Evolutionary conservation across 163 green algal genomes (phyloP).

Genomic region (Chloromonas sp.): DNA sequence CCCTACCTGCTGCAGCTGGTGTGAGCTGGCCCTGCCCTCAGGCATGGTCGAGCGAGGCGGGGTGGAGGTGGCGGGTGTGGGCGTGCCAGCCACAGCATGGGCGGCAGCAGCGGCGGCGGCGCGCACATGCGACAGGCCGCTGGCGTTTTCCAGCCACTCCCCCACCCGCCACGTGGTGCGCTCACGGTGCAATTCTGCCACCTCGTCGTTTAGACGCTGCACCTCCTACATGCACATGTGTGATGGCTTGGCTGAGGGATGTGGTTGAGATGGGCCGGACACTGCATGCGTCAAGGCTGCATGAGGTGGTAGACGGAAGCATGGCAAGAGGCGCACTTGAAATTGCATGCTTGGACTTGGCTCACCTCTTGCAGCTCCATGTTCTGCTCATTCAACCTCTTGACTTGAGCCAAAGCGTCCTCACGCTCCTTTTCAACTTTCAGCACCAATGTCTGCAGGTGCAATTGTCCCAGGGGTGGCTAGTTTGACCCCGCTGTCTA

Average conservation of each 20-base stretch:
- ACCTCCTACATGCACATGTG: constrained; percentile 7
- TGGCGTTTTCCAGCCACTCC: constrained; percentile 8
- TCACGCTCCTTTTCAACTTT: constrained; percentile 38
- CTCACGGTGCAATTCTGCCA: constrained; percentile 4
- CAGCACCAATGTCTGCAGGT: constrained; percentile 29
- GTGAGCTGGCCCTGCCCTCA: background rate
- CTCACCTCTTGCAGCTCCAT: constrained; percentile 27
- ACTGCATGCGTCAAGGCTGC: no score
- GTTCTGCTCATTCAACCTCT: constrained; percentile 23
- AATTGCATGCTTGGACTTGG: no score
- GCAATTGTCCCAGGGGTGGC: background rate
- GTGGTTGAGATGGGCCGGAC: background rate
- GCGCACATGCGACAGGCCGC: constrained; percentile 3
- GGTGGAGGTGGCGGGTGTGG: background rate
- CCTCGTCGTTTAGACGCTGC: constrained; percentile 1
- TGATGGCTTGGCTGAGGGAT: background rate
- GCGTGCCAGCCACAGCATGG: background rate
- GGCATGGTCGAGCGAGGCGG: background rate
- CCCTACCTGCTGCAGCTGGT: no score
- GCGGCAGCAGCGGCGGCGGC: background rate
- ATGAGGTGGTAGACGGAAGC: no score
- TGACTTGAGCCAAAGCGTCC: constrained; percentile 14
- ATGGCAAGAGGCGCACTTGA: no score
- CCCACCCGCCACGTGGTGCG: constrained; percentile 1
- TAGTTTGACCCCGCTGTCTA: no score